phyloP scores from a whole-genome alignment of 768 basidiomycete species.

The Hydnum rufescens region DNA sequence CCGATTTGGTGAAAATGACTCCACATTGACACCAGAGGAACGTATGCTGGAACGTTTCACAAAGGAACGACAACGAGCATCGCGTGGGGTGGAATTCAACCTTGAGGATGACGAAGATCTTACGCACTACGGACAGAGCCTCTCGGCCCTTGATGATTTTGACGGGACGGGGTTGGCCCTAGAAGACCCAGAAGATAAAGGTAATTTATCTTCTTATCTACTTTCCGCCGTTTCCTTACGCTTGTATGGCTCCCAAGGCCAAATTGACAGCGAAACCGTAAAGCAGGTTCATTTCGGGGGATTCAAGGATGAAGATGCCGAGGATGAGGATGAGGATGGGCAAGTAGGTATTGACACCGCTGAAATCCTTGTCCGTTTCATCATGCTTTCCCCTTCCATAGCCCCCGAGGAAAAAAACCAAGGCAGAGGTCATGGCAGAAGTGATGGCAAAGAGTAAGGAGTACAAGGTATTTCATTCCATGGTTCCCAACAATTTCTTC shows the following conservation, averaged over 20 bases:
- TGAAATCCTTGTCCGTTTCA: too few species aligned
- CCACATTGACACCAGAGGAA: constrained; percentile 83
- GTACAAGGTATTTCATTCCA: constrained; percentile 42
- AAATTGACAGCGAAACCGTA: constrained; percentile 59
- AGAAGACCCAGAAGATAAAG: constrained; percentile 34
- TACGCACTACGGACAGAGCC: constrained; percentile 78
- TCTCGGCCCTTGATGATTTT: constrained; percentile 72
- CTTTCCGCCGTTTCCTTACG: background rate
- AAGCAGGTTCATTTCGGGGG: constrained; percentile 50
- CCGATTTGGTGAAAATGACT: constrained; percentile 90
- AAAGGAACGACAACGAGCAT: constrained; percentile 59
- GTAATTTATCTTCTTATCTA: background rate
- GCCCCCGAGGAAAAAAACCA: constrained; percentile 74
- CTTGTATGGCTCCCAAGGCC: constrained; percentile 30
- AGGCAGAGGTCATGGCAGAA: constrained; percentile 94
- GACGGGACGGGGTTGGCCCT: constrained; percentile 45
- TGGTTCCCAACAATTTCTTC: background rate
- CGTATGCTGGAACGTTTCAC: constrained; percentile 96
- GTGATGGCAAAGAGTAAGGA: constrained; percentile 94
- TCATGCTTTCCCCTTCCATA: constrained; percentile 15
- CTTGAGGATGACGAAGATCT: constrained; percentile 68
- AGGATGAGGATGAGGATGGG: constrained; percentile 39
- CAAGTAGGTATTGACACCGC: constrained; percentile 21
- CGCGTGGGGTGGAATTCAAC: constrained; percentile 64
- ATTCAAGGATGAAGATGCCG: constrained; percentile 58